Base-by-base conservation (phyloP, 768 basidiomycete species). In the Tricholoma terreum region DNA sequence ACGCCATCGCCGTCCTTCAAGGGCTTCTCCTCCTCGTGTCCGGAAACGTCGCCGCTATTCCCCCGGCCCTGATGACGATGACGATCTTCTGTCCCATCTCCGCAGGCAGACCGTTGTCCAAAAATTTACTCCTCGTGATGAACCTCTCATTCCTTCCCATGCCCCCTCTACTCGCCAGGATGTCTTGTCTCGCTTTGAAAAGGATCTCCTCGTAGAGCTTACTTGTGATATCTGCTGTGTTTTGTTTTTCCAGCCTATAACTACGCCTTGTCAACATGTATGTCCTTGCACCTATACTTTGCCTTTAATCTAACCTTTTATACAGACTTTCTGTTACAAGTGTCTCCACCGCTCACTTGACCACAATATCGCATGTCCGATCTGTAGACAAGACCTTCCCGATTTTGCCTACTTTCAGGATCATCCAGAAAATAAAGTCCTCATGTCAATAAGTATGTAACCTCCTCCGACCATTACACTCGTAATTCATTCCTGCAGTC, bases 241-340 rank as follows among this genome's bases (percentile, higher is more conserved):
- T 67, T 74, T 97, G 36, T 77, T 94, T 61, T 85, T 86, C 73
- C 85, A 92, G 61, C 94, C 96, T 5, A 79, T 94, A 51, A 98
- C 96, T 14, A 91, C 95, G 3, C 91, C 92, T 11, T 98, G 96
- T 71, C 95, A 98, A 71, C 96, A 98, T 74, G 92, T 91, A 67
- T 66, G 87, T 79, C 48, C 46, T 33, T 54, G 52, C 49, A 48
- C 38, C 62, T 34, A 35, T 15, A 55, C 50, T 53, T 54, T 61
- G 50, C 55, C 14, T 58, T 63, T 58, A 21, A 62, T 58, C 57
- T 48, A 38, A 19, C 24, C 17, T 1, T 22, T 55, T 6, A 19
- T 50, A 8, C 65, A 95, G 92, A 94, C 94, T 0, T 98, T 94
- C 73, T 98, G 96, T 68, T 76, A 84, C 7, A 85, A 83, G 64